Evolutionary conservation across 768 basidiomycete species (phyloP).

Genomic region (Mycena chlorophos): DNA sequence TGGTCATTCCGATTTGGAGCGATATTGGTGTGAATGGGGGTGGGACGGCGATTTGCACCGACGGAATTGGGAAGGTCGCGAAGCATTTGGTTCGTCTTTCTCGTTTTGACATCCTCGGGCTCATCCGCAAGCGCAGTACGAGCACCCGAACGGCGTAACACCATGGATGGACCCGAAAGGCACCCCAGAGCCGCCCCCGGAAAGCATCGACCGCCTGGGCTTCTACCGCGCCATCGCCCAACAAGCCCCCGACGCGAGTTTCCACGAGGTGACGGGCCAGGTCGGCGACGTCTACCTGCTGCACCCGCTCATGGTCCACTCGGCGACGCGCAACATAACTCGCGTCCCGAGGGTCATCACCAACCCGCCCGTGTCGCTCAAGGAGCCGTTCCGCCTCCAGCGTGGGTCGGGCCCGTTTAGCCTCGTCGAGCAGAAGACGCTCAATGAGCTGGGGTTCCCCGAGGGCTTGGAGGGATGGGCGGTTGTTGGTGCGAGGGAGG

Average conservation of each 20-base stretch:
- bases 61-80: conserved; percentile 52
- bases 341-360: conserved; percentile 62
- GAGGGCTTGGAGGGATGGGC: conserved; percentile 47
- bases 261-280: conserved; percentile 59
- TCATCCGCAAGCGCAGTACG: background rate
- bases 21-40: conserved; percentile 57
- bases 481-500: conserved; percentile 47
- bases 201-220: conserved; percentile 5
- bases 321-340: conserved; percentile 59
- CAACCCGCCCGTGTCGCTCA: conserved; percentile 60
- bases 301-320: conserved; percentile 67
- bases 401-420: conserved; percentile 50
- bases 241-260: conserved; percentile 42
- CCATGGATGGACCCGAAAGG: conserved; percentile 20
- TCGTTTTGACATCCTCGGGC: background rate
- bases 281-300: conserved; percentile 64
- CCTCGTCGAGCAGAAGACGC: conserved; percentile 59
- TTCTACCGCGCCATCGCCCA: conserved; percentile 38
- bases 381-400: conserved; percentile 54
- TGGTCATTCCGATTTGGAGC: conserved; percentile 62
- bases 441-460: conserved; percentile 46
- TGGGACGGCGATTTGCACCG: conserved; percentile 60
- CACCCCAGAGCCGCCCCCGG: conserved; percentile 6
- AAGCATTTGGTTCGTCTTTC: conserved; percentile 42
- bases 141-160: conserved; percentile 19